These are phyloP conservation scores for Magnolia sinica DNA, from an alignment of 164 flowering plant genomes.

Conservation along the genomic window DNA sequence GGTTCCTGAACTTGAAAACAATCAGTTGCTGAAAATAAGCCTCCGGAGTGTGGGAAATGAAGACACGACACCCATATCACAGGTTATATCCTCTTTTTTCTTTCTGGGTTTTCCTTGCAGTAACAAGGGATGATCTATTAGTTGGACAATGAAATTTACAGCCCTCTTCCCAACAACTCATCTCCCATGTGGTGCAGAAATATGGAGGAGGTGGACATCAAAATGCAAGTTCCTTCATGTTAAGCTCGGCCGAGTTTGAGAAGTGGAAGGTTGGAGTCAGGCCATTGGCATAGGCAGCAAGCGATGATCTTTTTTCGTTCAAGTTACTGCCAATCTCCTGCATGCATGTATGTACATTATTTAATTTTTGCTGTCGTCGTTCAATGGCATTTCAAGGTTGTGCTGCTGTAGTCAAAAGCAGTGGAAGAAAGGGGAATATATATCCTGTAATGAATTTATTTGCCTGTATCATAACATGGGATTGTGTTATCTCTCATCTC, in stretches of 20 bases:
- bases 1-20: slow-evolving; percentile 69
- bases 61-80: slow-evolving; percentile 79
- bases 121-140: neutral
- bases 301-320: neutral
- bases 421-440: too few relatives aligned
- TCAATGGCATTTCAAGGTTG: too few relatives aligned
- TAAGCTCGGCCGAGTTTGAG: slow-evolving; percentile 44
- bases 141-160: neutral
- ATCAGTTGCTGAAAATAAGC: slow-evolving; percentile 66
- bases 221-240: slow-evolving; percentile 85
- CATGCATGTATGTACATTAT: neutral
- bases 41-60: slow-evolving; percentile 61
- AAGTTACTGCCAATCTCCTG: neutral
- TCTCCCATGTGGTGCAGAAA: slow-evolving; percentile 31
- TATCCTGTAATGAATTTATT: too few relatives aligned
- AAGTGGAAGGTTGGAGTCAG: slow-evolving; percentile 47
- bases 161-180: neutral
- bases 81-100: slow-evolving; percentile 25
- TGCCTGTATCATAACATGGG: too few relatives aligned
- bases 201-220: slow-evolving; percentile 91
- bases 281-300: neutral
- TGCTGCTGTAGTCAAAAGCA: too few relatives aligned
- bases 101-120: neutral
- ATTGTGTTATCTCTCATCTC: too few relatives aligned
- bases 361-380: neutral